Conservation (phyloP, 495 filamentous ascomycete species). For the Talaromyces thailandensis region DNA sequence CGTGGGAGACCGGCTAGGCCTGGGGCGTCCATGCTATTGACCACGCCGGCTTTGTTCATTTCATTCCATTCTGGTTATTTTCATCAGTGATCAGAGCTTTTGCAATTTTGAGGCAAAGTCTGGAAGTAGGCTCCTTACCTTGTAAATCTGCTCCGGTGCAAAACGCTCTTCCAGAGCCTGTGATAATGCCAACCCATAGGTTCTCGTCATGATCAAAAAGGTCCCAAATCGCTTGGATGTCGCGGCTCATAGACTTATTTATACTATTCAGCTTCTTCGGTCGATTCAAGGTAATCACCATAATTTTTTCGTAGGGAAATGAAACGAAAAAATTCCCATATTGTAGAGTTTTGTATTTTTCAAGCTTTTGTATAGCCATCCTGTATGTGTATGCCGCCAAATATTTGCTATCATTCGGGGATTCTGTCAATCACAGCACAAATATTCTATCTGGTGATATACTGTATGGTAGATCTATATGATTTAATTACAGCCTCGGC, state of each 20-base stretch:
- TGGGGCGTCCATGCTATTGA: slow-evolving; percentile 34
- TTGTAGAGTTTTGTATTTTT: slow-evolving; percentile 7
- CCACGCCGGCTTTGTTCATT: slow-evolving; percentile 23
- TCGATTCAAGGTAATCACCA: slow-evolving; percentile 35
- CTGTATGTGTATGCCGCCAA: not conserved
- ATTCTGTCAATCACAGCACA: not conserved
- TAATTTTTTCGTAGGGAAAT: slow-evolving; percentile 30
- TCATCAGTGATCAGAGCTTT: not conserved
- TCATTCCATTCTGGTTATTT: slow-evolving; percentile 29
- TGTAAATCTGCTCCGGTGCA: slow-evolving; percentile 49
- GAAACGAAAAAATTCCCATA: slow-evolving; percentile 25
- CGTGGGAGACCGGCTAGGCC: slow-evolving; percentile 48
- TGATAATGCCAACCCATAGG: slow-evolving; percentile 46
- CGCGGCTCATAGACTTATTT: slow-evolving; percentile 34
- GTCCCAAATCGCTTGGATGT: slow-evolving; percentile 40
- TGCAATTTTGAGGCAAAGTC: not conserved
- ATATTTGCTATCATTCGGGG: not conserved
- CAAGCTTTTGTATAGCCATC: slow-evolving; percentile 16
- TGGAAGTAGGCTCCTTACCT: slow-evolving; percentile 12
- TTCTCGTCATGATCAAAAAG: slow-evolving; percentile 43
- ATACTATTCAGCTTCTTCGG: slow-evolving; percentile 40
- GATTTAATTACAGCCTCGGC: not conserved
- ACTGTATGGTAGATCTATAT: too few species aligned
- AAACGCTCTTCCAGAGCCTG: slow-evolving; percentile 45
- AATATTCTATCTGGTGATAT: not conserved